Conservation (phyloP, 352 stramenopile genomes). For the Aphanomyces invadans region DNA sequence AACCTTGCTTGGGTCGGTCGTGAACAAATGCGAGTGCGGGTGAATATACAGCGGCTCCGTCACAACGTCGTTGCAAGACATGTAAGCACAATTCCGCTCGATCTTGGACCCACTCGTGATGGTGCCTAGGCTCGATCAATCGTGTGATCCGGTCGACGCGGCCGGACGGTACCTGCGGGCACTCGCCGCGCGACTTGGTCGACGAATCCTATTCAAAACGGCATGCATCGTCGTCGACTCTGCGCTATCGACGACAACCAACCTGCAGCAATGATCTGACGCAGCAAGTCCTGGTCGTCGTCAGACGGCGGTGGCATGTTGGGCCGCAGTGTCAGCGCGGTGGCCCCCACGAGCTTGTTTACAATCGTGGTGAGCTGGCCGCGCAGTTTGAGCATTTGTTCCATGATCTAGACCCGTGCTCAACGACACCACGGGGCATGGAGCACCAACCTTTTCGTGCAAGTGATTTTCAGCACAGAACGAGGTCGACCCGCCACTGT, state of each 20-base stretch:
- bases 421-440: no score
- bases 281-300: slow-evolving; percentile 47
- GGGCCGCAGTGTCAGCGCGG: slow-evolving; percentile 44
- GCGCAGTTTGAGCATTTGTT: slow-evolving; percentile 80
- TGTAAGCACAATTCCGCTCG: slow-evolving; percentile 73
- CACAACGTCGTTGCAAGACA: slow-evolving; percentile 45
- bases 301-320: slow-evolving; percentile 60
- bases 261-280: slow-evolving; percentile 66
- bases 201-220: slow-evolving; percentile 44
- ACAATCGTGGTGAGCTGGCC: slow-evolving; percentile 78
- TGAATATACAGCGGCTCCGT: slow-evolving; percentile 79
- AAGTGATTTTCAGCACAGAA: slow-evolving; percentile 74
- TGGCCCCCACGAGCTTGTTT: slow-evolving; percentile 47
- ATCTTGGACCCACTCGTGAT: slow-evolving; percentile 77
- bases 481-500: slow-evolving; percentile 42
- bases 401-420: slow-evolving; percentile 43
- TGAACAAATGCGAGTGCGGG: slow-evolving; percentile 76
- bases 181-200: slow-evolving; percentile 76
- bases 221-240: no score
- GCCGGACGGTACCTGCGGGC: slow-evolving; percentile 29
- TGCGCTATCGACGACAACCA: no score
- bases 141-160: not conserved
- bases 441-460: slow-evolving; percentile 76
- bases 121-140: slow-evolving; percentile 28
- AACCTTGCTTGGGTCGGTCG: slow-evolving; percentile 44